phyloP scores from a whole-genome alignment of 192 early-diverging fungal genomes.

The Rhizoclosmatium sp. region DNA sequence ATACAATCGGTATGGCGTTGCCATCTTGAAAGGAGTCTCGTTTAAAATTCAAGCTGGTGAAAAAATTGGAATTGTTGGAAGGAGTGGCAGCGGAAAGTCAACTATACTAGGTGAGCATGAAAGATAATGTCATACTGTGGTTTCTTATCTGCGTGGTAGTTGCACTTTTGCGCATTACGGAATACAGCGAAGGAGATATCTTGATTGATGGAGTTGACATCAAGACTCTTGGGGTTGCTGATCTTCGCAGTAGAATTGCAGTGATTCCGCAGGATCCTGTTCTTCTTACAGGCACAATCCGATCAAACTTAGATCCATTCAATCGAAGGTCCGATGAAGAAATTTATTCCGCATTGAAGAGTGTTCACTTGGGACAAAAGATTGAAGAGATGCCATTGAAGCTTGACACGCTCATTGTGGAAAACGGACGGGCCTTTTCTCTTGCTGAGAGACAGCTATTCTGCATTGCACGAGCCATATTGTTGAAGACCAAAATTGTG shows the following conservation, averaged over 20 bases:
- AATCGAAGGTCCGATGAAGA: constrained; percentile 64
- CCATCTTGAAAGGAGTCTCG: constrained; percentile 79
- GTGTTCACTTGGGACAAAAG: constrained; percentile 63
- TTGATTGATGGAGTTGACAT: constrained; percentile 80
- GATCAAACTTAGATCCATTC: constrained; percentile 89
- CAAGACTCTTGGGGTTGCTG: constrained; percentile 64
- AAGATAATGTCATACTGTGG: no score
- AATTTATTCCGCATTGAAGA: constrained; percentile 70
- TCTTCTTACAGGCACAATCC: constrained; percentile 77
- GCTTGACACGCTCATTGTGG: constrained; percentile 57
- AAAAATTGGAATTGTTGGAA: constrained; percentile 92
- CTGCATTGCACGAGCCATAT: constrained; percentile 64
- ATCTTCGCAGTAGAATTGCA: constrained; percentile 74
- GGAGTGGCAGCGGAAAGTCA: constrained; percentile 84
- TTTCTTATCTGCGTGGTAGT: constrained; percentile 37
- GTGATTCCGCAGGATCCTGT: constrained; percentile 92
- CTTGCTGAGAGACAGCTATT: constrained; percentile 62
- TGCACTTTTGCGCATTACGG: constrained; percentile 61
- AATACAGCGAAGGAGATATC: constrained; percentile 60
- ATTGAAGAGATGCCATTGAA: constrained; percentile 57
- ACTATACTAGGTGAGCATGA: constrained; percentile 62
- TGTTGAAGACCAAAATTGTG: constrained; percentile 58
- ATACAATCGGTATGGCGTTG: constrained; percentile 69
- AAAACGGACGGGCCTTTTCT: constrained; percentile 69
- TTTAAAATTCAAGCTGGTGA: constrained; percentile 73